Conservation (phyloP, 805 yeast genomes). For the Hagleromyces aurorensis region DNA sequence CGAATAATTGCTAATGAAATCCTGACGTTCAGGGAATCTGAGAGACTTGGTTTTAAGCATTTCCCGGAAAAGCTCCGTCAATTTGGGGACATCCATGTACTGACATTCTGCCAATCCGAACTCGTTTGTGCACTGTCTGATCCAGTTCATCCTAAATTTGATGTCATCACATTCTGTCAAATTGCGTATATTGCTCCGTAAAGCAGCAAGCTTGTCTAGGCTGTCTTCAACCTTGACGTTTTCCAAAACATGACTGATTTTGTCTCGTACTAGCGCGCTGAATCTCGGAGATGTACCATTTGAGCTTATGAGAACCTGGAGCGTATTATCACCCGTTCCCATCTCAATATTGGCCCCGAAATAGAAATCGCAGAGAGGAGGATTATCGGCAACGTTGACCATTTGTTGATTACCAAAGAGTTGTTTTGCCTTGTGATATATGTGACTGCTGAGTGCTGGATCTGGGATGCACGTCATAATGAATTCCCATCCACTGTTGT, state of each 20-base stretch:
- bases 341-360: conserved; percentile 30
- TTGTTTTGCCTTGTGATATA: conserved; percentile 18
- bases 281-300: conserved; percentile 31
- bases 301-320: conserved; percentile 24
- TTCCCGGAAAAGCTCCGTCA: conserved; percentile 13
- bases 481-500: conserved; percentile 20
- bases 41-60: too few relatives aligned
- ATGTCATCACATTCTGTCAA: conserved; percentile 12
- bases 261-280: conserved; percentile 25
- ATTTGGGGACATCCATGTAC: conserved; percentile 15
- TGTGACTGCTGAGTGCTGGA: conserved; percentile 14
- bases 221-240: conserved; percentile 19
- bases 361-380: conserved; percentile 29
- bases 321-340: conserved; percentile 6
- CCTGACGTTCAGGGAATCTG: too few relatives aligned
- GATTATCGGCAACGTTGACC: conserved; percentile 32
- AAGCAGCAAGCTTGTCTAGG: conserved; percentile 19
- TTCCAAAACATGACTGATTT: conserved; percentile 14
- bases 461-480: conserved; percentile 28
- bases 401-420: conserved; percentile 23
- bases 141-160: conserved; percentile 29
- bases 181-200: conserved; percentile 18
- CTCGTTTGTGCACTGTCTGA: conserved; percentile 24
- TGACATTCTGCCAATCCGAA: conserved; percentile 26
- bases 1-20: too few relatives aligned